A percentile compares a stretch with the other conserved stretches of the same genome.
These are phyloP conservation scores for Anacardium occidentale DNA, from an alignment of 345 rosid genomes.

Conservation along the genomic window DNA sequence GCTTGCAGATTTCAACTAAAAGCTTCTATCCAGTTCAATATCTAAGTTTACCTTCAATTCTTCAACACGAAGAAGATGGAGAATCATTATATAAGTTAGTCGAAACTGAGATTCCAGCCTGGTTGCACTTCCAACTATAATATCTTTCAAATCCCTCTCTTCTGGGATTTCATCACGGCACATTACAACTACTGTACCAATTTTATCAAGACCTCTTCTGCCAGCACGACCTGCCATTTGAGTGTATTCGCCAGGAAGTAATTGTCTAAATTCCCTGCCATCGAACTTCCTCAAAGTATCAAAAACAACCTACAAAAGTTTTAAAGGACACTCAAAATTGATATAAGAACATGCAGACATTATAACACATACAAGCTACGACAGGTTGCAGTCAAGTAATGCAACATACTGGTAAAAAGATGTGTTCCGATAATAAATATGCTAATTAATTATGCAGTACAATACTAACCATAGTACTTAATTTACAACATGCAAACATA, in stretches of 20 bases:
- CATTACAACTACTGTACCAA: slow-evolving; percentile 89
- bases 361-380: background rate
- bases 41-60: slow-evolving; percentile 76
- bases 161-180: slow-evolving; percentile 95
- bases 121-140: slow-evolving; percentile 83
- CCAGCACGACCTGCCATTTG: slow-evolving; percentile 99
- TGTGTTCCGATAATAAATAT: background rate
- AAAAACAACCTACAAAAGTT: slow-evolving; percentile 71
- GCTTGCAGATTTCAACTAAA: background rate
- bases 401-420: background rate
- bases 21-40: slow-evolving; percentile 7
- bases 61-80: slow-evolving; percentile 98
- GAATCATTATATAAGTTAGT: slow-evolving; percentile 90
- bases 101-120: slow-evolving; percentile 92
- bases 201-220: slow-evolving; percentile 94
- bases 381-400: background rate
- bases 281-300: slow-evolving; percentile 90
- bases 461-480: background rate
- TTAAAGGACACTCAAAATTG: slow-evolving; percentile 23
- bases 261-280: slow-evolving; percentile 81
- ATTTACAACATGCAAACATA: background rate
- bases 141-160: slow-evolving; percentile 56
- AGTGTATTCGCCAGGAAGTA: slow-evolving; percentile 97
- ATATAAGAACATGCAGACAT: slow-evolving; percentile 13
- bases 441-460: background rate